phyloP scores from a whole-genome alignment of 2,329 filamentous ascomycete genomes.

The Pyrenophora teres region DNA sequence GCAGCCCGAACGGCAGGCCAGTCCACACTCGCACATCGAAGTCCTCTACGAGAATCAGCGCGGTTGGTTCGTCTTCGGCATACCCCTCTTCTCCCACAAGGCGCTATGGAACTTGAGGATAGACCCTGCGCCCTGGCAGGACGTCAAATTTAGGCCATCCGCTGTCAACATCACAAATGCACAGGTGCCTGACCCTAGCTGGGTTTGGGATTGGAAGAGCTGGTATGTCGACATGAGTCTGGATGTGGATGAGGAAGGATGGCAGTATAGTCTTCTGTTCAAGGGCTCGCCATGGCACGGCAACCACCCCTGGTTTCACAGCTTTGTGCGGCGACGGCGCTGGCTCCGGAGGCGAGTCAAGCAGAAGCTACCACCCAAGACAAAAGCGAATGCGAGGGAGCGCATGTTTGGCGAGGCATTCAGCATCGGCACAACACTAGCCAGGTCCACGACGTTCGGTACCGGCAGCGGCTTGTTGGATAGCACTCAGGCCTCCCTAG shows the following conservation, averaged over 20 bases:
- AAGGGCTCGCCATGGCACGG: slow-evolving; percentile 72
- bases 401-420: slow-evolving; percentile 47
- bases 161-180: slow-evolving; percentile 79
- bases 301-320: slow-evolving; percentile 87
- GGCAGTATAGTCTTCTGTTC: slow-evolving; percentile 96
- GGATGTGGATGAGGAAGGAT: slow-evolving; percentile 85
- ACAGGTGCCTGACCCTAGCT: slow-evolving; percentile 90
- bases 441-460: slow-evolving; percentile 44
- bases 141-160: slow-evolving; percentile 59
- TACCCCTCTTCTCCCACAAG: slow-evolving; percentile 84
- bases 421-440: slow-evolving; percentile 44
- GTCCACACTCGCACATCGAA: slow-evolving; percentile 61
- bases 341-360: slow-evolving; percentile 85
- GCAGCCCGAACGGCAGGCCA: slow-evolving; percentile 19
- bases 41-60: slow-evolving; percentile 95
- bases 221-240: slow-evolving; percentile 81
- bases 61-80: slow-evolving; percentile 85
- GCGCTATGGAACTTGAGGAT: slow-evolving; percentile 75
- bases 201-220: slow-evolving; percentile 82
- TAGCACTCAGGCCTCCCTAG: slow-evolving; percentile 41
- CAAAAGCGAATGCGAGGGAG: slow-evolving; percentile 37
- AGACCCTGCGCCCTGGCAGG: slow-evolving; percentile 88
- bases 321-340: slow-evolving; percentile 85
- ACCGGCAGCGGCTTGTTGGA: slow-evolving; percentile 50
- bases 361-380: slow-evolving; percentile 52